Evolutionary conservation across 2,329 filamentous ascomycete species (phyloP), one percentile per base, ranked within the genome.

Genomic region (Talaromyces sp.): DNA sequence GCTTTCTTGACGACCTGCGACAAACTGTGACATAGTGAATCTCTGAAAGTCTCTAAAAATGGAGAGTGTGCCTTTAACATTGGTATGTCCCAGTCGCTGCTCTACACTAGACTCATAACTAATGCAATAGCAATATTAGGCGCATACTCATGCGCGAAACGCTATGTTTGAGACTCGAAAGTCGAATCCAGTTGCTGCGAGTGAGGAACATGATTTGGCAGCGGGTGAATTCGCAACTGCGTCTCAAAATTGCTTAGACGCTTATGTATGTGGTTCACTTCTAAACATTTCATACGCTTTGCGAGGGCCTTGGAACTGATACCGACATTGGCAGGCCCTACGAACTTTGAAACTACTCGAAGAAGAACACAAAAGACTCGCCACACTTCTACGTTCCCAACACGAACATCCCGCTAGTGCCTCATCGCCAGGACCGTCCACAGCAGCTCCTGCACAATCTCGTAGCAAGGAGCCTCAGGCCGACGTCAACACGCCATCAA

Each of bases 201-300:
- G 93, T 73, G 90, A 90, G 73, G 91, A 97, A 77, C 94, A 98
- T 78, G 88, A 93, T 62, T 83, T 91, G 65, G 95, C 95, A 43
- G 94, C 95, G 2, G 89, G 88, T 68, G 92, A 97, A 75, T 98
- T 97, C 76, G 89, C 92, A 67, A 89, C 89, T 67, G 93, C 93
- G 35, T 88, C 91, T n/a, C 85, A 87, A 67, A 85, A 80, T 57
- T 96, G 92, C 8, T 77, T 78, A n/a, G 86, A 89, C 73, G 75
- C 75, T 4, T 85, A 88, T 77, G 85, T 86, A 72, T 62, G 68
- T 62, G 6, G 11, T 45, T 45, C 3, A 56, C n/a, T 24, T 13
- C 19, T 14, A 50, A 27, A 3, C 13, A 39, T 16, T 47, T 10
- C 5, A 31, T 13, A 33, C 16, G 11, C 10, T 13, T 22, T 27